Conservation (phyloP, 2,329 filamentous ascomycete species). For the Aspergillus fischeri region DNA sequence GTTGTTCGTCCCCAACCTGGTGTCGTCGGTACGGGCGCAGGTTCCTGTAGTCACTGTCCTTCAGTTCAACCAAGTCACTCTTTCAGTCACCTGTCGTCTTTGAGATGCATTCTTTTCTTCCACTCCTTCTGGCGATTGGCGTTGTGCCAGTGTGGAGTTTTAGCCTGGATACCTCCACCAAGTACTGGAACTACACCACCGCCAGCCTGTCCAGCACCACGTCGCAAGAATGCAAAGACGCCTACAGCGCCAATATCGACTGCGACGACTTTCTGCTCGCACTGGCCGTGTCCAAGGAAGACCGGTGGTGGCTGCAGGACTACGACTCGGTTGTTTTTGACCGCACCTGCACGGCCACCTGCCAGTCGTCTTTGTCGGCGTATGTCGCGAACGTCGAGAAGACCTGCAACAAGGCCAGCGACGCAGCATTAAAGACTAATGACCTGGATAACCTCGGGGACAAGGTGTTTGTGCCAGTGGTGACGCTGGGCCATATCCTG, state of each 20-base stretch:
- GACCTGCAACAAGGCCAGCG: conserved; percentile 1
- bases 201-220: conserved; percentile 7
- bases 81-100: not conserved
- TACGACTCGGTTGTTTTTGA: conserved; percentile 1
- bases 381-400: conserved; percentile 8
- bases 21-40: not conserved
- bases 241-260: conserved; percentile 10
- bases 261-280: conserved; percentile 6
- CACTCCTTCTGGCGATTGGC: not conserved
- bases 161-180: not conserved
- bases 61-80: not conserved
- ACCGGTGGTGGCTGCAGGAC: not conserved
- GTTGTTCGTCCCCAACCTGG: not conserved
- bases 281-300: conserved; percentile 3
- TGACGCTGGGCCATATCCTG: conserved; percentile 4
- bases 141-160: not conserved
- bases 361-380: conserved; percentile 2
- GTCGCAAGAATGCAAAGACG: conserved; percentile 9
- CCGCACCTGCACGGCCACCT: conserved; percentile 7
- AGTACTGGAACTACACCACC: conserved; percentile 7
- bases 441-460: not conserved
- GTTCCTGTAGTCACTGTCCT: not conserved
- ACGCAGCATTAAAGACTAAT: conserved; percentile 1
- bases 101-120: not conserved
- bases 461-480: conserved; percentile 1